phyloP scores from a whole-genome alignment of 148 eudicot genomes.

The Rhododendron ovatum region DNA sequence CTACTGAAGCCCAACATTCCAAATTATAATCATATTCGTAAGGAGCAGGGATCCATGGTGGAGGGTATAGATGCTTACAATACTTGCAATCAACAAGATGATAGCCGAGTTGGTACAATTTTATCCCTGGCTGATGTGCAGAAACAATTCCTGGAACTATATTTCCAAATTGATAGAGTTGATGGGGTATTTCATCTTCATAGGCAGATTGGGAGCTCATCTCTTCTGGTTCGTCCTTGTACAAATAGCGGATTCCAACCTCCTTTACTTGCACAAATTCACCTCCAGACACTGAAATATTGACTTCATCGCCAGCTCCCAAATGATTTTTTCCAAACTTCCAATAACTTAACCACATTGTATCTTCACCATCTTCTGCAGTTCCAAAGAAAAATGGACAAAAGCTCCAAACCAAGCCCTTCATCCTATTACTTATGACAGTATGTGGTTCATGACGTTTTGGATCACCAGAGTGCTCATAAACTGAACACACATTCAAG shows the following conservation, averaged over 20 bases:
- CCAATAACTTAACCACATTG: background rate
- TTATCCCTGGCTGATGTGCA: too few species aligned
- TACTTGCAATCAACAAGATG: too few species aligned
- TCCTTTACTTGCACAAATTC: background rate
- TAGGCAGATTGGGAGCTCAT: background rate
- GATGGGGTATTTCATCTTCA: too few species aligned
- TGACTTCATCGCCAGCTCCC: background rate
- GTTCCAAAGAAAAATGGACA: background rate
- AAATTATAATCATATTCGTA: too few species aligned
- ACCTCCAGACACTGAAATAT: background rate
- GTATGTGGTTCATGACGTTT: background rate
- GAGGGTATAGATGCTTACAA: too few species aligned
- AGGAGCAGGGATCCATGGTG: too few species aligned
- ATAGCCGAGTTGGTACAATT: too few species aligned
- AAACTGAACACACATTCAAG: background rate
- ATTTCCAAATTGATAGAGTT: too few species aligned
- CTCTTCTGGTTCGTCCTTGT: background rate
- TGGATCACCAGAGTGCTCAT: too few species aligned
- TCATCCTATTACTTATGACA: background rate
- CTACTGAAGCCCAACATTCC: too few species aligned
- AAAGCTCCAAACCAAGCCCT: background rate
- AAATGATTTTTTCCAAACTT: background rate
- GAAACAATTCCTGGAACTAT: too few species aligned
- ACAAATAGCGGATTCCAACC: background rate
- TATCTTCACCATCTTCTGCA: background rate